Evolutionary conservation across 2,329 filamentous ascomycete species (phyloP).

Genomic region (Pyrenophora seminiperda): DNA sequence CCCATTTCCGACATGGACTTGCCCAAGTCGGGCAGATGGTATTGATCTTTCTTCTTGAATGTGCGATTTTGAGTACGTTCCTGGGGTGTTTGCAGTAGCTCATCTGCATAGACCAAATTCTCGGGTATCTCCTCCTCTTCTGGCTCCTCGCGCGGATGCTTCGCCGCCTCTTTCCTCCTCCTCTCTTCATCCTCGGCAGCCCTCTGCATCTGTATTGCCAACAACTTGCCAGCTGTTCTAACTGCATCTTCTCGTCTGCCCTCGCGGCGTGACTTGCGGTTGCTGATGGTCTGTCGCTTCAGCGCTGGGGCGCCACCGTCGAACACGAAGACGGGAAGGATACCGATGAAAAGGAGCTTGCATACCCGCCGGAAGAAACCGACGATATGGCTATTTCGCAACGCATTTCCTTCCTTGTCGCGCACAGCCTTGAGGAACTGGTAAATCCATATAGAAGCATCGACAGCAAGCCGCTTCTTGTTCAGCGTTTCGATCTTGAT

Average conservation of each 20-base stretch:
- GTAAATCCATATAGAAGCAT: slow-evolving; percentile 99
- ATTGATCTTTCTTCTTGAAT: slow-evolving; percentile 91
- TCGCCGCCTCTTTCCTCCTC: slow-evolving; percentile 60
- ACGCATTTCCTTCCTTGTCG: slow-evolving; percentile 95
- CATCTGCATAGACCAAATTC: slow-evolving; percentile 87
- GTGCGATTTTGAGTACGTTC: slow-evolving; percentile 75
- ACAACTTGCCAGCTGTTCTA: slow-evolving; percentile 84
- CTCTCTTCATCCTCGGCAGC: slow-evolving; percentile 82
- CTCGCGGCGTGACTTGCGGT: slow-evolving; percentile 78
- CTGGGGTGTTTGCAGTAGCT: slow-evolving; percentile 77
- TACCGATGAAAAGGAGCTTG: slow-evolving; percentile 95
- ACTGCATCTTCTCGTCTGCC: slow-evolving; percentile 91
- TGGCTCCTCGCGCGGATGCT: slow-evolving; percentile 50
- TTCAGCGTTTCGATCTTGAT: slow-evolving; percentile 97
- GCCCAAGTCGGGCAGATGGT: slow-evolving; percentile 88
- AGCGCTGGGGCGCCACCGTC: slow-evolving; percentile 91
- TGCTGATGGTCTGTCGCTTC: slow-evolving; percentile 87
- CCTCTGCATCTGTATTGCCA: slow-evolving; percentile 93
- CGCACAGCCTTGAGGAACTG: slow-evolving; percentile 98
- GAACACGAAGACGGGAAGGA: slow-evolving; percentile 96
- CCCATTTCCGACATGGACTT: slow-evolving; percentile 83
- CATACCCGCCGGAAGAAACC: slow-evolving; percentile 98
- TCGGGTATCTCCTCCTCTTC: slow-evolving; percentile 75
- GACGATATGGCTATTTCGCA: slow-evolving; percentile 93
- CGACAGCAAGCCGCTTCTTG: slow-evolving; percentile 92